Evolutionary conservation across 1,284 basidiomycete genomes (phyloP), one percentile per base, ranked within the genome.

Genomic region (Peniophora sp.): DNA sequence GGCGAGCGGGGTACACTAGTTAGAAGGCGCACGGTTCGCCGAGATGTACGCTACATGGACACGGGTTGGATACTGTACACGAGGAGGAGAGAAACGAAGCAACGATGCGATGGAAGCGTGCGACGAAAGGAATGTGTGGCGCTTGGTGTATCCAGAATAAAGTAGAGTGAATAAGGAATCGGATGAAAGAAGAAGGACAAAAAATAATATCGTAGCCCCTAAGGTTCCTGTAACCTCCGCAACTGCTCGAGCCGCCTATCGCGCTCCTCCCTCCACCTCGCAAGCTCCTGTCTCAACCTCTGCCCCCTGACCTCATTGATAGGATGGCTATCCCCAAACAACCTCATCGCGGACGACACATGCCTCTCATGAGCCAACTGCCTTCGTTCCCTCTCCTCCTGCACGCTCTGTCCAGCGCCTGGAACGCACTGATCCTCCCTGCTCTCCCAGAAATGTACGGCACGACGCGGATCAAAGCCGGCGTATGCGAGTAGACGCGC

Each of bases 401-500:
- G 27, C 27, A 32, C 27, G 27, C 27, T 32, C 27, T 32, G 27
- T 32, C 27, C 27, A 24, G 54, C 49, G 39, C 53, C 57, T 0
- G 72, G 68, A 23, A 71, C 63, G 60, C 76, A 78, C 45, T 73
- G 68, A 19, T 69, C 65, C 16, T 65, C 59, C 24, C 75, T 68
- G 38, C 69, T 66, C 63, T 89, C 81, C 89, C 89, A 91, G 65
- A 90, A 92, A 25, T 67, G 69, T 43, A 89, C 74, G 5, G 89
- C 83, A 46, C 76, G 71, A 27, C 83, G 78, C 9, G 92, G 85
- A 66, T 94, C 88, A 61, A 85, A 95, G 3, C 90, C 89, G 0
- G 92, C 88, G 62, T 92, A 79, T 0, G 92, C 89, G 16, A 96
- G 77, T n/a, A 94, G 69, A 55, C 89, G 72, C 9, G 85, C 77